Percentiles rank a stretch among this genome's conserved stretches.
Evolutionary conservation across 129 eudicot genomes (phyloP).

Genomic region (Centaurea solstitialis): DNA sequence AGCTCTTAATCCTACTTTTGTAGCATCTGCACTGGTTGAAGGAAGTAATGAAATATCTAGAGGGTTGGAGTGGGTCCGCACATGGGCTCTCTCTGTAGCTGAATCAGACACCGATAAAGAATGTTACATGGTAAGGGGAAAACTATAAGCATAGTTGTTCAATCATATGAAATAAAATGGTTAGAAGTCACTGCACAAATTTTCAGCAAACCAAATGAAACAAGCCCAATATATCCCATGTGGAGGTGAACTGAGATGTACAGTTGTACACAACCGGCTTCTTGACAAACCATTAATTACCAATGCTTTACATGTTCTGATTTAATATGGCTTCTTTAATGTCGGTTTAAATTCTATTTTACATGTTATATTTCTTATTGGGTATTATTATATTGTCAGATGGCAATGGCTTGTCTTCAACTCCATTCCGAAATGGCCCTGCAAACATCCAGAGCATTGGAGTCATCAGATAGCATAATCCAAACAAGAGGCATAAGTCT

Average conservation of each 20-base stretch:
- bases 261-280: neutral
- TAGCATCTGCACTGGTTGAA: slow-evolving; percentile 75
- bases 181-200: neutral
- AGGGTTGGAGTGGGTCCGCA: slow-evolving; percentile 94
- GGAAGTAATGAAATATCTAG: slow-evolving; percentile 67
- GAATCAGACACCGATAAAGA: slow-evolving; percentile 90
- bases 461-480: slow-evolving; percentile 41
- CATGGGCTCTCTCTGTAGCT: slow-evolving; percentile 78
- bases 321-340: neutral
- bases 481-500: slow-evolving; percentile 46
- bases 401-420: slow-evolving; percentile 90
- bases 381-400: slow-evolving; percentile 41
- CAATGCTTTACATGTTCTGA: neutral
- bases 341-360: neutral
- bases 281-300: neutral
- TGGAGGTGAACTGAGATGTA: too few species aligned
- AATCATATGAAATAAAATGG: neutral
- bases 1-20: slow-evolving; percentile 89
- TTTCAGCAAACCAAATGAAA: neutral
- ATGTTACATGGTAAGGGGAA: slow-evolving; percentile 72
- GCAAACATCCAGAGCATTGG: slow-evolving; percentile 81
- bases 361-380: neutral
- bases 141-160: neutral
- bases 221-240: too few species aligned
- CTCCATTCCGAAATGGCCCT: slow-evolving; percentile 92